A percentile compares a stretch with the other conserved stretches of the same genome.
phyloP scores from a whole-genome alignment of 1,284 basidiomycete genomes.

The Rhodotorula sp. region DNA sequence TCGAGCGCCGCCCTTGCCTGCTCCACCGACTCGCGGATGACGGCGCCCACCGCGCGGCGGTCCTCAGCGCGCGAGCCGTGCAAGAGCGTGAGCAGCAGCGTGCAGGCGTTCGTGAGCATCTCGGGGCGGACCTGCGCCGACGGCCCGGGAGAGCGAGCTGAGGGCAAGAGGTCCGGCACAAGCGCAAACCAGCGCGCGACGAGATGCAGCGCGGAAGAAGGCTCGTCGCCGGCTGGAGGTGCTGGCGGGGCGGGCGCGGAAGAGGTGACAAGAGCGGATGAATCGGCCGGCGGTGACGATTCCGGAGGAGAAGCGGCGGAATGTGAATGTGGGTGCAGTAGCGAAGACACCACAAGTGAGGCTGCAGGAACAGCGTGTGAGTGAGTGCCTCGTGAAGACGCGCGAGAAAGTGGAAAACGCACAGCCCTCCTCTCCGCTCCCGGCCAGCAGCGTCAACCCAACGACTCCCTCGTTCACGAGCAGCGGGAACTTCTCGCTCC shows the following conservation, averaged over 20 bases:
- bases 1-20: not conserved
- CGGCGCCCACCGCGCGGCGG: no score
- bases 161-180: not conserved
- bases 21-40: not conserved
- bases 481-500: conserved; percentile 76
- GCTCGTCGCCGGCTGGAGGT: not conserved
- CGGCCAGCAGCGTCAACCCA: conserved; percentile 73
- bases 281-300: not conserved
- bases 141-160: not conserved
- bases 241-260: not conserved
- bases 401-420: not conserved
- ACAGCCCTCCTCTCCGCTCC: conserved; percentile 50
- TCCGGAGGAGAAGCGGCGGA: not conserved
- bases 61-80: not conserved
- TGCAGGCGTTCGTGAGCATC: conserved; percentile 33
- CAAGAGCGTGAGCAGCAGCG: conserved; percentile 20
- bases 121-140: conserved; percentile 26
- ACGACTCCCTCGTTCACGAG: conserved; percentile 88
- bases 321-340: not conserved
- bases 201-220: not conserved
- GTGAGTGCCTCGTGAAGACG: conserved; percentile 3
- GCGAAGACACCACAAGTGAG: conserved; percentile 59
- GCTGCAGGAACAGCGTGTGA: conserved; percentile 52
- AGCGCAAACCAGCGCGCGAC: not conserved
- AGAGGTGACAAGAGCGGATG: not conserved